phyloP scores from a whole-genome alignment of 2,329 filamentous ascomycete genomes.

The Hortaea werneckii region DNA sequence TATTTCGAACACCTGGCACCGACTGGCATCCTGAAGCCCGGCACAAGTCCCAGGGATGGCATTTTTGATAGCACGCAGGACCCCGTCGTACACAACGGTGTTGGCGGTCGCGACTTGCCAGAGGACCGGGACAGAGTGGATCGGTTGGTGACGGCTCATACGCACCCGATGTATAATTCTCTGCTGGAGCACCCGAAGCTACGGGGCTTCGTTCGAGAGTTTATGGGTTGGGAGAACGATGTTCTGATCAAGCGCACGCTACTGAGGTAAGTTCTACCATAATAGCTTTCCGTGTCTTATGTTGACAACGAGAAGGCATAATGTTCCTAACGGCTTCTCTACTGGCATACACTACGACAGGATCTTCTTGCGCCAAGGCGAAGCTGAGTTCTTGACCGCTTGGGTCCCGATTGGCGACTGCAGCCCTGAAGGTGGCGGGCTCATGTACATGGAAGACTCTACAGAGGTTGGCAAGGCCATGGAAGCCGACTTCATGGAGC shows the following conservation, averaged over 20 bases:
- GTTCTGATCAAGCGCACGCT: constrained; percentile 27
- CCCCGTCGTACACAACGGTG: constrained; percentile 19
- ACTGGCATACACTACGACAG: constrained; percentile 36
- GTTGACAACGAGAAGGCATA: constrained; percentile 19
- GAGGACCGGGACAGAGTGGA: constrained; percentile 18
- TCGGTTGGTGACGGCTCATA: constrained; percentile 26
- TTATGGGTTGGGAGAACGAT: constrained; percentile 30
- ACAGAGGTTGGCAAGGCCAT: constrained; percentile 27
- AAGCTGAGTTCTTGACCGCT: constrained; percentile 24
- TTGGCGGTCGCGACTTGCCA: constrained; percentile 19
- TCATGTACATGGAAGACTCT: constrained; percentile 34
- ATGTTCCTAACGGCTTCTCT: constrained; percentile 27
- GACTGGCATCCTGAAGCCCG: constrained; percentile 31
- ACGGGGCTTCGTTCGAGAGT: constrained; percentile 25
- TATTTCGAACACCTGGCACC: constrained; percentile 32
- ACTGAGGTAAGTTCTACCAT: constrained; percentile 13
- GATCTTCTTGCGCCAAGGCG: constrained; percentile 31
- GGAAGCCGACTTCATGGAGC: constrained; percentile 29
- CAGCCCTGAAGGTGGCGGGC: constrained; percentile 27
- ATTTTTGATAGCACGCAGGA: constrained; percentile 31
- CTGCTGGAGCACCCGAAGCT: constrained; percentile 29
- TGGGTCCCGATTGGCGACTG: constrained; percentile 32
- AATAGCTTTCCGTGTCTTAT: not conserved
- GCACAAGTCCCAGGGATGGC: constrained; percentile 29
- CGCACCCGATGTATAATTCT: constrained; percentile 21